Evolutionary conservation across 768 basidiomycete genomes (phyloP).

Genomic region (Panaeolus papilionaceus): DNA sequence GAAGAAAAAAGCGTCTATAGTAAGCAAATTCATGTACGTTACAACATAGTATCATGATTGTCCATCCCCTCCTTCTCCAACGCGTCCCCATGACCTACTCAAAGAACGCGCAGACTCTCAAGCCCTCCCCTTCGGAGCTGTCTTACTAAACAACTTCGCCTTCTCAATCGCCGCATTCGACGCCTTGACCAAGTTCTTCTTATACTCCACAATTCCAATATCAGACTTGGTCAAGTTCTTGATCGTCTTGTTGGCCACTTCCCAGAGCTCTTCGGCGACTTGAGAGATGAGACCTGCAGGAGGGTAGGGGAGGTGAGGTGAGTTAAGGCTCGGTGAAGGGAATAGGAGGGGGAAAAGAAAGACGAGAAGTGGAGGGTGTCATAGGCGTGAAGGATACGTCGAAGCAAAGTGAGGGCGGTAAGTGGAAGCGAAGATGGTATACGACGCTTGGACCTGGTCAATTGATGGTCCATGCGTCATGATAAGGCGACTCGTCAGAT

Average conservation of each 20-base stretch:
- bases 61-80: too few species aligned
- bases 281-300: conserved; percentile 87
- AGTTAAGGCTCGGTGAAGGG: too few species aligned
- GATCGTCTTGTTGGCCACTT: conserved; percentile 94
- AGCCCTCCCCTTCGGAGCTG: conserved; percentile 70
- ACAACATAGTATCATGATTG: too few species aligned
- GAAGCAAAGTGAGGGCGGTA: too few species aligned
- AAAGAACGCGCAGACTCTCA: conserved; percentile 35
- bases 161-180: conserved; percentile 86
- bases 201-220: conserved; percentile 93
- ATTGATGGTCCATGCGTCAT: too few species aligned
- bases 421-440: too few species aligned
- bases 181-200: conserved; percentile 76
- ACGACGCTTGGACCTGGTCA: too few species aligned
- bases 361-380: too few species aligned
- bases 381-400: neutral
- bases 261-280: conserved; percentile 99
- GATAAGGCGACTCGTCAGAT: too few species aligned
- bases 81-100: too few species aligned
- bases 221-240: conserved; percentile 90
- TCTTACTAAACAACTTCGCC: conserved; percentile 92
- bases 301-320: neutral
- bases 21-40: too few species aligned
- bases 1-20: too few species aligned
- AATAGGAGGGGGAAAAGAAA: neutral